A percentile compares a stretch with the other conserved stretches of the same genome.
Evolutionary conservation across 2,329 filamentous ascomycete genomes (phyloP).

Genomic region (Ophiostoma populinum): DNA sequence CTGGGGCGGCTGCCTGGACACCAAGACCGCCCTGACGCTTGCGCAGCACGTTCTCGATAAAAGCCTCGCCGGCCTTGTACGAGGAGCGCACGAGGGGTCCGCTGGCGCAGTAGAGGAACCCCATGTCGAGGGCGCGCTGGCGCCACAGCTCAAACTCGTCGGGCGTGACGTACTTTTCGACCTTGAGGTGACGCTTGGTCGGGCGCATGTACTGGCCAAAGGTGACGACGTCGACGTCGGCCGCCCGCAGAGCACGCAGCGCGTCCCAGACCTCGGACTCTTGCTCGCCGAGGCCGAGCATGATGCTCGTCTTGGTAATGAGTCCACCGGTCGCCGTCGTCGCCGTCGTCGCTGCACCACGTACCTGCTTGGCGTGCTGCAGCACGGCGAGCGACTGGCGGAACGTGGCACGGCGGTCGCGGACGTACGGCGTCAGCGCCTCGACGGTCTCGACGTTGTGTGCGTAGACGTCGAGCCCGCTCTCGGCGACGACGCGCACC

Average conservation of each 20-base stretch:
- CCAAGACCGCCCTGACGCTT: slow-evolving; percentile 45
- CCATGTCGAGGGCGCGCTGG: slow-evolving; percentile 77
- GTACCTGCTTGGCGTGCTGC: slow-evolving; percentile 61
- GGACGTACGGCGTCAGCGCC: slow-evolving; percentile 71
- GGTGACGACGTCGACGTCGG: slow-evolving; percentile 82
- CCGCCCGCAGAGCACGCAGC: slow-evolving; percentile 58
- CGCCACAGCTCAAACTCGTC: slow-evolving; percentile 86
- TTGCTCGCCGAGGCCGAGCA: slow-evolving; percentile 87
- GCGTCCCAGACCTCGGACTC: slow-evolving; percentile 73
- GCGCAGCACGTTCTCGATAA: slow-evolving; percentile 94
- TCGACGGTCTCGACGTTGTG: slow-evolving; percentile 97
- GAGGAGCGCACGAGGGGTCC: slow-evolving; percentile 85
- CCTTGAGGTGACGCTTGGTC: slow-evolving; percentile 93
- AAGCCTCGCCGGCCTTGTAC: slow-evolving; percentile 96
- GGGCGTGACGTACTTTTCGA: slow-evolving; percentile 87
- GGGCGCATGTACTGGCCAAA: slow-evolving; percentile 99
- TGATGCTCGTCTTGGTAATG: slow-evolving; percentile 97
- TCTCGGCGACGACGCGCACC: slow-evolving; percentile 68
- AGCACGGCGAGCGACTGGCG: slow-evolving; percentile 69
- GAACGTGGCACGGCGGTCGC: slow-evolving; percentile 81
- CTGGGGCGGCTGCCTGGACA: slow-evolving; percentile 8
- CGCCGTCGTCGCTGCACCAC: slow-evolving; percentile 26
- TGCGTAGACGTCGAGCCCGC: slow-evolving; percentile 87
- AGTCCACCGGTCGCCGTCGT: slow-evolving; percentile 30
- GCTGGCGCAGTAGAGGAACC: slow-evolving; percentile 90